A percentile compares a stretch with the other conserved stretches of the same genome.
Conservation (phyloP, 495 filamentous ascomycete species). For the Aspergillus baeticus region DNA sequence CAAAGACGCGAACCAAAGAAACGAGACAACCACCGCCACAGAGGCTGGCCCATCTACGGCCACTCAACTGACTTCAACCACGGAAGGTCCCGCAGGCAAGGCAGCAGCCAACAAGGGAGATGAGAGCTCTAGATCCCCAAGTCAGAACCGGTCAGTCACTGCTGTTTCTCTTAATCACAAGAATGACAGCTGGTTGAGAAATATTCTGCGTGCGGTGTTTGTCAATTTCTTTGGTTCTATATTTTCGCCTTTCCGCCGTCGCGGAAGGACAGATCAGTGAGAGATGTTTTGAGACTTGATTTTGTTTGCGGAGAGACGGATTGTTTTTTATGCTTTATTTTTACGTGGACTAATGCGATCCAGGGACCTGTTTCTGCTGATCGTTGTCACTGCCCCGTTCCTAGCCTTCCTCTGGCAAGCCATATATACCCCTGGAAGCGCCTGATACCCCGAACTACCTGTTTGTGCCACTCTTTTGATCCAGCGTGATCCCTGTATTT, state of each 20-base stretch:
- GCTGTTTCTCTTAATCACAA: slow-evolving; percentile 44
- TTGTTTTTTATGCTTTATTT: slow-evolving; percentile 5
- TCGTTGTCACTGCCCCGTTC: slow-evolving; percentile 30
- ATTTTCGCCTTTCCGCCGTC: slow-evolving; percentile 42
- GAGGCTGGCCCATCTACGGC: slow-evolving; percentile 15
- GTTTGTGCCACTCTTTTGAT: slow-evolving; percentile 26
- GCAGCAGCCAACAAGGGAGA: slow-evolving; percentile 26
- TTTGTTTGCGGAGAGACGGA: slow-evolving; percentile 1
- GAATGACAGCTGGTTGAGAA: slow-evolving; percentile 45
- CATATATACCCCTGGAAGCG: slow-evolving; percentile 26
- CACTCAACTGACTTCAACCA: slow-evolving; percentile 16
- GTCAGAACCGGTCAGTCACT: slow-evolving; percentile 46
- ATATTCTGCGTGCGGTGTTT: slow-evolving; percentile 44
- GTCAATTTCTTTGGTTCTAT: slow-evolving; percentile 40
- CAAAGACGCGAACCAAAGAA: slow-evolving; percentile 16
- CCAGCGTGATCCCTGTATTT: slow-evolving; percentile 42
- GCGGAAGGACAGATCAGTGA: slow-evolving; percentile 33
- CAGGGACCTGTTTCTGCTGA: slow-evolving; percentile 34
- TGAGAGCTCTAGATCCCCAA: slow-evolving; percentile 38
- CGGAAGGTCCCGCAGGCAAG: slow-evolving; percentile 17
- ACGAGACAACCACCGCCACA: slow-evolving; percentile 1
- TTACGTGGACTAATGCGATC: slow-evolving; percentile 30
- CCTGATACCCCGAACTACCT: slow-evolving; percentile 6
- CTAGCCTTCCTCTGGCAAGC: slow-evolving; percentile 33
- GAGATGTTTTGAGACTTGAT: slow-evolving; percentile 12